phyloP scores from a whole-genome alignment of 306 rosid genomes.

The Gastrolobium villosum region DNA sequence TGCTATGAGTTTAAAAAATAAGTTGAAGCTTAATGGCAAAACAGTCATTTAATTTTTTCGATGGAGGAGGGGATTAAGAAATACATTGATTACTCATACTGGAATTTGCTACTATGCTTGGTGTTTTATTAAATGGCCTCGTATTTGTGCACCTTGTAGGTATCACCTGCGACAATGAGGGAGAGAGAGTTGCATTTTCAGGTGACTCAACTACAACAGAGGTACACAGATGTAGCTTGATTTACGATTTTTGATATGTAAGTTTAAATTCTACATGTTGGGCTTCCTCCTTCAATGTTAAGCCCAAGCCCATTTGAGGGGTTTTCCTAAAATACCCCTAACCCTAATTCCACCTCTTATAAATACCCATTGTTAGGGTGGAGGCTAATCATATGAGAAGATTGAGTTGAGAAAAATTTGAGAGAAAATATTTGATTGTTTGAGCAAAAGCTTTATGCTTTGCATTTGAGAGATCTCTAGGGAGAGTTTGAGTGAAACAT shows the following conservation, averaged over 20 bases:
- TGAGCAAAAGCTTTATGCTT: too few species aligned
- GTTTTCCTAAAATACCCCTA: too few species aligned
- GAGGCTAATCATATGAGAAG: too few species aligned
- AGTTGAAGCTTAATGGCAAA: conserved; percentile 21
- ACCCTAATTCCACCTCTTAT: too few species aligned
- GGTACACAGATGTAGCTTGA: conserved; percentile 60
- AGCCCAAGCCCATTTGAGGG: too few species aligned
- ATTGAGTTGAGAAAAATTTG: too few species aligned
- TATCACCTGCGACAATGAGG: conserved; percentile 58
- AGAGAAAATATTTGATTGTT: too few species aligned
- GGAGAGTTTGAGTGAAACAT: too few species aligned
- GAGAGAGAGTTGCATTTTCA: conserved; percentile 78
- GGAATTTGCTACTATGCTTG: conserved; percentile 18
- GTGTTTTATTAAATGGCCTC: conserved; percentile 38
- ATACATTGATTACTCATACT: conserved; percentile 30
- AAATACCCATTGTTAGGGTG: too few species aligned
- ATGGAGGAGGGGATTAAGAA: neutral
- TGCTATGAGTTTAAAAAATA: conserved; percentile 8
- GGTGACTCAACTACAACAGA: conserved; percentile 78
- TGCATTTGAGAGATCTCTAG: too few species aligned
- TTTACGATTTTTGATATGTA: conserved; percentile 30
- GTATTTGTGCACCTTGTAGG: conserved; percentile 60
- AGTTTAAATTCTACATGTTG: conserved; percentile 34
- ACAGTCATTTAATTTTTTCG: conserved; percentile 1
- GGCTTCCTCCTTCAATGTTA: too few species aligned